These are phyloP conservation scores for Trichocladium antarcticum DNA, from an alignment of 495 filamentous ascomycete genomes.

Conservation along the genomic window DNA sequence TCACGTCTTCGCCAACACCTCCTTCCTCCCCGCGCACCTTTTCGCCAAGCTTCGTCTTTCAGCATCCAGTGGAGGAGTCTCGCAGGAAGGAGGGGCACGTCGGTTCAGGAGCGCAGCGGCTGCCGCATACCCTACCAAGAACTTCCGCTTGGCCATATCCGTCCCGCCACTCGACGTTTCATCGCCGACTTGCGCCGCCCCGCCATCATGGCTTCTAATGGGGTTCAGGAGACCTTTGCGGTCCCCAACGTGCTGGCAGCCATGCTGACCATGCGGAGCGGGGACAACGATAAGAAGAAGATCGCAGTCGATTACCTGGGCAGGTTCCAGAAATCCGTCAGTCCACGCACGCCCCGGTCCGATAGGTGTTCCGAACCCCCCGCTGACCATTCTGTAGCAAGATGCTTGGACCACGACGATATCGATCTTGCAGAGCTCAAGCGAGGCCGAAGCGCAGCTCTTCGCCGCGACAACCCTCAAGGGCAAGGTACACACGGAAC, in stretches of 20 bases:
- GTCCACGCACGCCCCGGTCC: no score
- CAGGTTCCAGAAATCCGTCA: constrained; percentile 94
- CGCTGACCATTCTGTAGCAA: constrained; percentile 41
- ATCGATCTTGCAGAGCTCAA: constrained; percentile 65
- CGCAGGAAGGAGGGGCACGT: constrained; percentile 14
- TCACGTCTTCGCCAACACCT: not conserved
- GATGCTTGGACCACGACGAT: constrained; percentile 86
- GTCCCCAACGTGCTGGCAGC: constrained; percentile 66
- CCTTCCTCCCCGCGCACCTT: not conserved
- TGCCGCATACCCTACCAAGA: constrained; percentile 2
- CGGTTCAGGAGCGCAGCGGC: not conserved
- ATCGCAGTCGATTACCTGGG: constrained; percentile 84
- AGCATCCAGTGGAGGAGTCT: constrained; percentile 2
- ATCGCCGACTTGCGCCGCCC: not conserved
- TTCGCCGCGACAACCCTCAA: constrained; percentile 96
- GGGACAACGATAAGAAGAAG: constrained; percentile 70
- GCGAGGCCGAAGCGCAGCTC: constrained; percentile 71
- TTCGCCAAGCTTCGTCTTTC: constrained; percentile 6
- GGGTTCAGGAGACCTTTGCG: constrained; percentile 57
- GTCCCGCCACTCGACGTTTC: not conserved
- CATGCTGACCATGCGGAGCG: constrained; percentile 82
- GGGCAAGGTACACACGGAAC: constrained; percentile 62
- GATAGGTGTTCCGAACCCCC: no score
- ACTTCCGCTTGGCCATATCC: not conserved
- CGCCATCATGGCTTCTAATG: constrained; percentile 57